phyloP scores from a whole-genome alignment of 202 grass and related monocot species.

The Cymbopogon flexuosus region DNA sequence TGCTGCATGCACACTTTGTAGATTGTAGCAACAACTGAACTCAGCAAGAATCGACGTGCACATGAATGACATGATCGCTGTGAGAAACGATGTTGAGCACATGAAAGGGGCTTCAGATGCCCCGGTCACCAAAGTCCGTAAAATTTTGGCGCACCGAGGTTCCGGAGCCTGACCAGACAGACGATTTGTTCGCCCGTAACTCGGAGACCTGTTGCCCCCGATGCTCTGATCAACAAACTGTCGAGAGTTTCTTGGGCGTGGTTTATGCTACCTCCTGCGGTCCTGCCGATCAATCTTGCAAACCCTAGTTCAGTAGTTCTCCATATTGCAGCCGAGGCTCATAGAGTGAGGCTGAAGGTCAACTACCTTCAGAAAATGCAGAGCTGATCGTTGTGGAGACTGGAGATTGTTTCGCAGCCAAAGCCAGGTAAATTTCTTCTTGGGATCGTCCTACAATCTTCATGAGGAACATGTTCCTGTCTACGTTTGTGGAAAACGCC shows the following conservation, averaged over 20 bases:
- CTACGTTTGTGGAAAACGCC: not conserved
- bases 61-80: too few species aligned
- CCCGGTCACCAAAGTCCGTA: not conserved
- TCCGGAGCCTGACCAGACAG: not conserved
- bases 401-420: not conserved
- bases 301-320: not conserved
- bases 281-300: constrained; percentile 1
- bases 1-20: too few species aligned
- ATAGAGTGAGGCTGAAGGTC: not conserved
- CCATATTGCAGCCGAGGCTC: not conserved
- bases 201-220: not conserved
- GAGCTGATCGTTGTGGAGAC: not conserved
- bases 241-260: constrained; percentile 17
- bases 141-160: not conserved
- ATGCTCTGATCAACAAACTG: not conserved
- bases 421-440: constrained; percentile 2
- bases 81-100: not conserved
- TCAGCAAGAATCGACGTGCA: not conserved
- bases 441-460: not conserved
- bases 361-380: not conserved
- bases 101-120: not conserved
- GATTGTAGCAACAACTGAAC: not conserved
- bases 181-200: constrained; percentile 8
- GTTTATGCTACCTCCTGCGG: not conserved
- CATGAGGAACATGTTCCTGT: not conserved